Evolutionary conservation across 2,329 filamentous ascomycete species (phyloP).

Genomic region (Huntiella abstrusa): DNA sequence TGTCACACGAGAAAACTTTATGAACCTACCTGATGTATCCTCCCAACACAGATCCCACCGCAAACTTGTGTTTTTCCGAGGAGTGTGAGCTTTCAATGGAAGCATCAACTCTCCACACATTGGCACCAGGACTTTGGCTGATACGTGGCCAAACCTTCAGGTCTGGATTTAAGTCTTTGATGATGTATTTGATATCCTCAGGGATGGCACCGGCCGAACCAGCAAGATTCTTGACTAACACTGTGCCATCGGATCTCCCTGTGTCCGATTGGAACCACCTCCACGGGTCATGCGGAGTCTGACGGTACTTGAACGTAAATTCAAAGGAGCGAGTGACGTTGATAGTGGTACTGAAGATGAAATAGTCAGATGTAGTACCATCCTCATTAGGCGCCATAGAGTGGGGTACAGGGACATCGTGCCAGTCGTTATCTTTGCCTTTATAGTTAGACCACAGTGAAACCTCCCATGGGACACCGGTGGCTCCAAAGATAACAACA

Average conservation of each 20-base stretch:
- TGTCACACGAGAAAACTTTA: neutral
- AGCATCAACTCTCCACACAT: slow-evolving; percentile 49
- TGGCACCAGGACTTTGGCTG: slow-evolving; percentile 49
- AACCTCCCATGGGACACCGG: slow-evolving; percentile 46
- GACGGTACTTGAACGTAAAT: slow-evolving; percentile 56
- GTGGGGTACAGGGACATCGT: slow-evolving; percentile 25
- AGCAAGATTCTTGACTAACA: slow-evolving; percentile 25
- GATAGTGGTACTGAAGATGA: slow-evolving; percentile 9
- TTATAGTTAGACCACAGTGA: slow-evolving; percentile 46
- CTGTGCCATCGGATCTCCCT: slow-evolving; percentile 40
- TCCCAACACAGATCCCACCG: slow-evolving; percentile 45
- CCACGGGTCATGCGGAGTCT: slow-evolving; percentile 35
- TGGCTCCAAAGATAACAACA: slow-evolving; percentile 44
- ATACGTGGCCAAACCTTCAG: slow-evolving; percentile 33
- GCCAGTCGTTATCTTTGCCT: slow-evolving; percentile 33
- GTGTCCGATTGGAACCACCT: slow-evolving; percentile 51
- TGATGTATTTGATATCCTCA: slow-evolving; percentile 32
- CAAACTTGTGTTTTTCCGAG: slow-evolving; percentile 37
- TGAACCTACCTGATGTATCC: slow-evolving; percentile 30
- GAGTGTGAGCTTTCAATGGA: slow-evolving; percentile 33
- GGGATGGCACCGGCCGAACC: slow-evolving; percentile 17
- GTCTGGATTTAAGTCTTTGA: slow-evolving; percentile 36
- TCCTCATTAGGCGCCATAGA: slow-evolving; percentile 11
- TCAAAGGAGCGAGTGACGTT: slow-evolving; percentile 1
- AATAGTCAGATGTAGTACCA: neutral